Percentiles rank a stretch among this genome's conserved stretches.
Conservation (phyloP, 371 early-diverging fungal species). For the Fennellomyces sp. region DNA sequence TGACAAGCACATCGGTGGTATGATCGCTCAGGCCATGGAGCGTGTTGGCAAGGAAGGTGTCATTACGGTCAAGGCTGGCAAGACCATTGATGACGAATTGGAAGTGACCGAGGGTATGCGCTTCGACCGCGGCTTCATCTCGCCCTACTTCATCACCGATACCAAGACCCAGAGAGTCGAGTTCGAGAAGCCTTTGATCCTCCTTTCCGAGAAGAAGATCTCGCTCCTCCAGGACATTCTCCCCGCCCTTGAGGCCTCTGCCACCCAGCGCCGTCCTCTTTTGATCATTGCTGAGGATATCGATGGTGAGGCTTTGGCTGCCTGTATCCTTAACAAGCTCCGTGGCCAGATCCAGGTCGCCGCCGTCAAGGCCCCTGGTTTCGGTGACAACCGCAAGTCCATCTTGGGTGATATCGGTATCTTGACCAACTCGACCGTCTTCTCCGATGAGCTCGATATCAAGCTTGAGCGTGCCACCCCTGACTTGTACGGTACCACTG, state of each 20-base stretch:
- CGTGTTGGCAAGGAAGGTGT: constrained; percentile 99
- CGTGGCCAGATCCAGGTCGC: constrained; percentile 96
- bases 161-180: constrained; percentile 97
- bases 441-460: constrained; percentile 93
- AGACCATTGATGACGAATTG: constrained; percentile 96
- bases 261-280: constrained; percentile 94
- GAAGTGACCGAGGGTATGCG: constrained; percentile 99
- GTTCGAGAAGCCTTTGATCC: constrained; percentile 96
- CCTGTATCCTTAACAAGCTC: constrained; percentile 98
- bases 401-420: constrained; percentile 96
- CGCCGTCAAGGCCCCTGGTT: constrained; percentile 98
- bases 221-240: constrained; percentile 92
- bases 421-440: constrained; percentile 93
- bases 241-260: constrained; percentile 94
- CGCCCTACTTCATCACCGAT: constrained; percentile 98
- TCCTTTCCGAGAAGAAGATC: constrained; percentile 97
- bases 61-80: constrained; percentile 98
- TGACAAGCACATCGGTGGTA: constrained; percentile 91
- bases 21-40: constrained; percentile 98
- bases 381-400: constrained; percentile 98
- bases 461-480: constrained; percentile 95
- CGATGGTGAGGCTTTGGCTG: constrained; percentile 98
- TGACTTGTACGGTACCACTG: constrained; percentile 89
- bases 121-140: constrained; percentile 98
- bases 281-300: constrained; percentile 97